Evolutionary conservation across 2,329 filamentous ascomycete species (phyloP).

Genomic region (Cryphonectria parasitica): DNA sequence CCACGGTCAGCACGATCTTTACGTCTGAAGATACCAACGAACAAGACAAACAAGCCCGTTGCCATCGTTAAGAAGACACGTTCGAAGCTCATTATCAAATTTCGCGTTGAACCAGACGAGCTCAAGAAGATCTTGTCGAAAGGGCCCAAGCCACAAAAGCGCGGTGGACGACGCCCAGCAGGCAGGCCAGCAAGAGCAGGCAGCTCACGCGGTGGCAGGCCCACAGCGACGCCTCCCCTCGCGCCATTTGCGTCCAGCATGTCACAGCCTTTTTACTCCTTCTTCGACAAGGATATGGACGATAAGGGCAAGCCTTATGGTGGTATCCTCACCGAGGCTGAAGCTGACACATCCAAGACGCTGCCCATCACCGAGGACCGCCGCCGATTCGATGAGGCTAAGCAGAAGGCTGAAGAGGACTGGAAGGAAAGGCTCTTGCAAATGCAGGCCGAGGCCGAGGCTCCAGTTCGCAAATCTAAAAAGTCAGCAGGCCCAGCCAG

Average conservation of each 20-base stretch:
- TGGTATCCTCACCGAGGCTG: constrained; percentile 83
- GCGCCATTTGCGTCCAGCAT: constrained; percentile 42
- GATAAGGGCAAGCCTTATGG: constrained; percentile 97
- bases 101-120: constrained; percentile 60
- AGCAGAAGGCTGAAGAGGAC: constrained; percentile 88
- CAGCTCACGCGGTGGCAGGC: constrained; percentile 39
- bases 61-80: constrained; percentile 49
- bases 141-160: constrained; percentile 55
- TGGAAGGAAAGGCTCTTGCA: constrained; percentile 72
- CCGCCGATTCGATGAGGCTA: constrained; percentile 84
- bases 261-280: constrained; percentile 81
- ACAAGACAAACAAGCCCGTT: constrained; percentile 41
- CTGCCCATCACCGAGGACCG: constrained; percentile 80
- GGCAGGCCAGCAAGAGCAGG: constrained; percentile 39
- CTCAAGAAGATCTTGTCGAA: constrained; percentile 64
- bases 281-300: constrained; percentile 86
- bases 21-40: constrained; percentile 53
- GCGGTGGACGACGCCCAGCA: constrained; percentile 50
- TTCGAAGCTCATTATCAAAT: constrained; percentile 57
- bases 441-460: constrained; percentile 66
- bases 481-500: constrained; percentile 86
- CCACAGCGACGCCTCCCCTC: constrained; percentile 43
- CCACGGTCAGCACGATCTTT: constrained; percentile 61
- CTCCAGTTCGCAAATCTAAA: constrained; percentile 66
- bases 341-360: constrained; percentile 90